A percentile compares a stretch with the other conserved stretches of the same genome.
Evolutionary conservation across 1,284 basidiomycete genomes (phyloP).

Genomic region (Ustilago cynodontis): DNA sequence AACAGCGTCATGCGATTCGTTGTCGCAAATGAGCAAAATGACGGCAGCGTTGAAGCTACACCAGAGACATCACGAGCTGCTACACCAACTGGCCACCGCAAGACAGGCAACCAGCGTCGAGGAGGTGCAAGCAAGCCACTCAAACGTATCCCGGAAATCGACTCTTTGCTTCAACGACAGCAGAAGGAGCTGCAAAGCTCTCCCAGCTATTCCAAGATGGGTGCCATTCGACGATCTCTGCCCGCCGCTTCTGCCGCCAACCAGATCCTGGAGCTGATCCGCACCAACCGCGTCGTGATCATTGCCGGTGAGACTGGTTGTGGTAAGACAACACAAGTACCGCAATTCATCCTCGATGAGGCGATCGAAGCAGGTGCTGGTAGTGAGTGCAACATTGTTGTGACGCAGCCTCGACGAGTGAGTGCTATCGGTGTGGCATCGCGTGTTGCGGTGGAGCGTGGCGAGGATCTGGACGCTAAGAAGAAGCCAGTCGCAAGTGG

Average conservation of each 20-base stretch:
- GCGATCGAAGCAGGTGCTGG: slow-evolving; percentile 78
- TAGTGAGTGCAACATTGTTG: slow-evolving; percentile 80
- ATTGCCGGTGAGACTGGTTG: slow-evolving; percentile 75
- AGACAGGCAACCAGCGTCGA: slow-evolving; percentile 12
- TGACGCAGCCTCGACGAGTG: slow-evolving; percentile 90
- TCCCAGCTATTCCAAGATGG: slow-evolving; percentile 77
- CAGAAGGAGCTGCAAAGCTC: slow-evolving; percentile 83
- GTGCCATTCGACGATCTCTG: slow-evolving; percentile 75
- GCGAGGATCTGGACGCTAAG: slow-evolving; percentile 76
- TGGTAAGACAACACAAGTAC: slow-evolving; percentile 85
- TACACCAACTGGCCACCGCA: slow-evolving; percentile 19
- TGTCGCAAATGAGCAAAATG: slow-evolving; percentile 29
- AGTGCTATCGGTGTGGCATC: slow-evolving; percentile 90
- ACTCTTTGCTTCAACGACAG: slow-evolving; percentile 75
- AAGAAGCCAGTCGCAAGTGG: slow-evolving; percentile 33
- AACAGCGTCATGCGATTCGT: slow-evolving; percentile 64
- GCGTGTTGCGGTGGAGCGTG: slow-evolving; percentile 86
- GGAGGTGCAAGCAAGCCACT: slow-evolving; percentile 62
- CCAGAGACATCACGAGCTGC: slow-evolving; percentile 14
- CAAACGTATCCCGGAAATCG: slow-evolving; percentile 72
- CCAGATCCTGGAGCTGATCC: slow-evolving; percentile 73
- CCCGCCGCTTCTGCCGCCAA: slow-evolving; percentile 83
- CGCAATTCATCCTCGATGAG: slow-evolving; percentile 83
- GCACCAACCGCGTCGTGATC: slow-evolving; percentile 49
- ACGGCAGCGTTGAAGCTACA: slow-evolving; percentile 24